Evolutionary conservation across 257 asterid species (phyloP).

Genomic region (Solanum etuberosum): DNA sequence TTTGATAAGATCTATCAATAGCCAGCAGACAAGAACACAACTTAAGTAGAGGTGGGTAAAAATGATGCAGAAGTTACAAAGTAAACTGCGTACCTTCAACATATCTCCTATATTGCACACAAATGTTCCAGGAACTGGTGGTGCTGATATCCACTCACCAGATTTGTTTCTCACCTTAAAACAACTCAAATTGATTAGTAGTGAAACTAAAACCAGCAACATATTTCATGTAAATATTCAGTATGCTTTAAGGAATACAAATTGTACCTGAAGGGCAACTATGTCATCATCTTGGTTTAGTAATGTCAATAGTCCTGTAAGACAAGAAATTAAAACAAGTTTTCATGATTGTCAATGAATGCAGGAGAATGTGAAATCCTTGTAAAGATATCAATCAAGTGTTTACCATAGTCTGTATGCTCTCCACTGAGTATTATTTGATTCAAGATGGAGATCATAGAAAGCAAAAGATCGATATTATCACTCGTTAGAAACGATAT

Average conservation of each 20-base stretch:
- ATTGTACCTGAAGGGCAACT: slow-evolving; percentile 63
- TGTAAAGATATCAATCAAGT: not conserved
- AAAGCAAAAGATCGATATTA: not conserved
- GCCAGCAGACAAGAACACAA: not conserved
- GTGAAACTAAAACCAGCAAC: not conserved
- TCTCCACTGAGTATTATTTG: slow-evolving; percentile 56
- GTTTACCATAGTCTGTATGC: slow-evolving; percentile 89
- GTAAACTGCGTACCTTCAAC: slow-evolving; percentile 44
- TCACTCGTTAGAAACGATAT: not conserved
- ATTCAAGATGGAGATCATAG: slow-evolving; percentile 7
- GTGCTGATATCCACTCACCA: slow-evolving; percentile 82
- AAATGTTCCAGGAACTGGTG: slow-evolving; percentile 76
- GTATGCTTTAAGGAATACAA: not conserved
- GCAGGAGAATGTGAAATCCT: not conserved
- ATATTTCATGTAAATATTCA: not conserved
- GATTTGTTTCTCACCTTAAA: slow-evolving; percentile 57
- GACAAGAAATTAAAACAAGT: not conserved
- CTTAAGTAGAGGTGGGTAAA: not conserved
- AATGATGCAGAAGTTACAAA: not conserved
- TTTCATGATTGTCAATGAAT: not conserved
- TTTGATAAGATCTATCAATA: slow-evolving; percentile 53
- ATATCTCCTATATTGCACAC: slow-evolving; percentile 90
- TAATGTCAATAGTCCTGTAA: slow-evolving; percentile 68
- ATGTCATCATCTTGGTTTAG: slow-evolving; percentile 88
- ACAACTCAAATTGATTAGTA: not conserved